A percentile compares a stretch with the other conserved stretches of the same genome.
phyloP scores from a whole-genome alignment of 1,284 basidiomycete species.

The Entoloma clypeatum region DNA sequence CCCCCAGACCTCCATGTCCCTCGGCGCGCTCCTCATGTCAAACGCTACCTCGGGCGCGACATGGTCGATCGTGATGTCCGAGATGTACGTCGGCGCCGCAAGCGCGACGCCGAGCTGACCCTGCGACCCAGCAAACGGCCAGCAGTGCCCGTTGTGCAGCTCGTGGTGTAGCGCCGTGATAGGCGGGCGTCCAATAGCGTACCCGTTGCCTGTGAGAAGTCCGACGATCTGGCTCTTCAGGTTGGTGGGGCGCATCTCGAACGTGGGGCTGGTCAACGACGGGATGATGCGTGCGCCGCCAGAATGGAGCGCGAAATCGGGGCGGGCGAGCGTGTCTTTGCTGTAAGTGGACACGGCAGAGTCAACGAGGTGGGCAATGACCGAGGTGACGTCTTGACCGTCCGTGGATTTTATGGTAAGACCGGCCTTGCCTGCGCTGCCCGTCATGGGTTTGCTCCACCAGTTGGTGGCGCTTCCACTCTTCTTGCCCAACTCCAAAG shows the following conservation, averaged over 20 bases:
- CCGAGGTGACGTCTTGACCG: slow-evolving; percentile 69
- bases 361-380: slow-evolving; percentile 75
- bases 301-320: slow-evolving; percentile 86
- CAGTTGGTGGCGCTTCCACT: slow-evolving; percentile 43
- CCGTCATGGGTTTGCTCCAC: slow-evolving; percentile 55
- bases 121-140: slow-evolving; percentile 79
- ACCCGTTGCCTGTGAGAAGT: slow-evolving; percentile 56
- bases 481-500: no score
- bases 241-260: slow-evolving; percentile 55
- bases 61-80: slow-evolving; percentile 87
- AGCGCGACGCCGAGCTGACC: slow-evolving; percentile 85
- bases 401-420: slow-evolving; percentile 71
- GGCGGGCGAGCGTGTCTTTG: slow-evolving; percentile 75
- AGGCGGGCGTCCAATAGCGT: slow-evolving; percentile 73
- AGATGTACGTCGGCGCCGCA: slow-evolving; percentile 63
- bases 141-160: slow-evolving; percentile 80
- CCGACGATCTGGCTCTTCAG: slow-evolving; percentile 44
- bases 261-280: slow-evolving; percentile 73
- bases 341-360: slow-evolving; percentile 51
- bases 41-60: slow-evolving; percentile 74
- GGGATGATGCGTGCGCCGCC: slow-evolving; percentile 82
- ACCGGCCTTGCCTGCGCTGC: slow-evolving; percentile 36
- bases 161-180: slow-evolving; percentile 85
- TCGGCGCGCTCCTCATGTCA: slow-evolving; percentile 78
- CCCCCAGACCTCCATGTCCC: slow-evolving; percentile 87